A percentile compares a stretch with the other conserved stretches of the same genome.
These are phyloP conservation scores for Chaetomiaceae sp. DNA, from an alignment of 2,329 filamentous ascomycete species.

Conservation along the genomic window DNA sequence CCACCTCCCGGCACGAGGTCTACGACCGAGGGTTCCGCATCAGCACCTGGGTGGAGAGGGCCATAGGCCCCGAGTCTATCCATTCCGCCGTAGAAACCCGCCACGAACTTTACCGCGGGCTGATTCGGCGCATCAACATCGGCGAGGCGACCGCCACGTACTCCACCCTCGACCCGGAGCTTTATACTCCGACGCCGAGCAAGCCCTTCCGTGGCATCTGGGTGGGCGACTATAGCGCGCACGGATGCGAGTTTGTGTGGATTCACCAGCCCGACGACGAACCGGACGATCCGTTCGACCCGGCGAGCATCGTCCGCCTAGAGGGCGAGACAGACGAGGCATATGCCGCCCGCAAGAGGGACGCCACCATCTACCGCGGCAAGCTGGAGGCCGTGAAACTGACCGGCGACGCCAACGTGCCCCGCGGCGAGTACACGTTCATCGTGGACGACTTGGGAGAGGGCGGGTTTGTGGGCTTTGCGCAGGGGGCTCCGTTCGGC, in stretches of 20 bases:
- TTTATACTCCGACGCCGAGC: slow-evolving; percentile 75
- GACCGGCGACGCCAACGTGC: slow-evolving; percentile 87
- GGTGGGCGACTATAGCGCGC: slow-evolving; percentile 83
- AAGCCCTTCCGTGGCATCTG: slow-evolving; percentile 89
- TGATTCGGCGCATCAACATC: slow-evolving; percentile 37
- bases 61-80: no score
- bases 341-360: slow-evolving; percentile 32
- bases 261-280: slow-evolving; percentile 68
- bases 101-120: not conserved
- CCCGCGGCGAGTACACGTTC: slow-evolving; percentile 80
- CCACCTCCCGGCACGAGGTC: slow-evolving; percentile 53
- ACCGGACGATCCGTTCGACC: slow-evolving; percentile 38
- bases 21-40: slow-evolving; percentile 70
- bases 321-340: slow-evolving; percentile 32
- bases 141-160: slow-evolving; percentile 59
- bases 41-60: slow-evolving; percentile 60
- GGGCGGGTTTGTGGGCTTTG: slow-evolving; percentile 58
- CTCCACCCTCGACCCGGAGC: slow-evolving; percentile 63
- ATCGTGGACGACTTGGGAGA: slow-evolving; percentile 71
- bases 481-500: slow-evolving; percentile 64
- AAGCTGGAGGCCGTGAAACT: slow-evolving; percentile 81
- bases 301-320: slow-evolving; percentile 37
- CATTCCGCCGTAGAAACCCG: no score
- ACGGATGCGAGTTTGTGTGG: slow-evolving; percentile 84
- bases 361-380: slow-evolving; percentile 48